phyloP scores from a whole-genome alignment of 2,329 filamentous ascomycete genomes.

The Trichoderma aggressivum region DNA sequence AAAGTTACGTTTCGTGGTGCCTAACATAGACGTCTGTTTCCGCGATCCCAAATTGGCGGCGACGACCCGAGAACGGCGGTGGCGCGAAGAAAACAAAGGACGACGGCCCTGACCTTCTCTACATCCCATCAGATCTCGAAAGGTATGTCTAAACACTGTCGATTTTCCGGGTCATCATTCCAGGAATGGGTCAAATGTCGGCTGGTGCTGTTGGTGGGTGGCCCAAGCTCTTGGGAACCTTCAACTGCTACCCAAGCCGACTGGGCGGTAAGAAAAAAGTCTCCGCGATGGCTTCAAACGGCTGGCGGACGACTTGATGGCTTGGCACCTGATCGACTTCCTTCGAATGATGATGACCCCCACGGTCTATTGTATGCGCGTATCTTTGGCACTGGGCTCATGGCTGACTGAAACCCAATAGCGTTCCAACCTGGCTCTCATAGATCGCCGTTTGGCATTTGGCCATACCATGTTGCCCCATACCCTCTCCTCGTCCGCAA shows the following conservation, averaged over 20 bases:
- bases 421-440: neutral
- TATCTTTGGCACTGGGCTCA: neutral
- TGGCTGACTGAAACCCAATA: neutral
- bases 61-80: neutral
- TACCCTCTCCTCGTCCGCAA: slow-evolving; percentile 20
- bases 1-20: neutral
- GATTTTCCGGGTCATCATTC: neutral
- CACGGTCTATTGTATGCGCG: neutral
- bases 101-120: neutral
- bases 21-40: neutral
- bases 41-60: neutral
- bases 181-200: neutral
- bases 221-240: slow-evolving; percentile 10
- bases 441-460: neutral
- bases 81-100: neutral
- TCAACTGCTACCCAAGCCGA: neutral
- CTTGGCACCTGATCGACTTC: neutral
- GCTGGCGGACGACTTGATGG: neutral
- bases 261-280: neutral
- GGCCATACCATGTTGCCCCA: slow-evolving; percentile 16
- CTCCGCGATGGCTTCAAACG: neutral
- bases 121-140: neutral
- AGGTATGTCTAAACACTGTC: neutral
- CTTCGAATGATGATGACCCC: neutral
- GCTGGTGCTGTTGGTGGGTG: slow-evolving; percentile 6